Evolutionary conservation across 2,329 filamentous ascomycete species (phyloP).

Genomic region (Xylariales sp.): DNA sequence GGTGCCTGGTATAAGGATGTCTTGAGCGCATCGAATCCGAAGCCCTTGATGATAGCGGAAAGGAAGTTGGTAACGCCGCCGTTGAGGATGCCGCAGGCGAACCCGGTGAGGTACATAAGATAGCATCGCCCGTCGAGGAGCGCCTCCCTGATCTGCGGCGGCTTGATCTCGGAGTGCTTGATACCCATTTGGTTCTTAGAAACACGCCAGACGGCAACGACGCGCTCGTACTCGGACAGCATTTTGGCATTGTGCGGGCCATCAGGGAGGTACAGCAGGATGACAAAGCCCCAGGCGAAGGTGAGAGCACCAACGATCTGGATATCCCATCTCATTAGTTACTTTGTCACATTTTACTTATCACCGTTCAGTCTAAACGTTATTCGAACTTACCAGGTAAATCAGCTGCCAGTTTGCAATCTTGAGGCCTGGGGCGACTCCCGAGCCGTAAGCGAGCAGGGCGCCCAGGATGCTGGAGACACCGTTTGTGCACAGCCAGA

Average conservation of each 20-base stretch:
- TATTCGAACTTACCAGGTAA: conserved; percentile 26
- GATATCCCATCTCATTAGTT: too few species aligned
- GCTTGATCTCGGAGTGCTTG: conserved; percentile 29
- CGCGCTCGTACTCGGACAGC: conserved; percentile 29
- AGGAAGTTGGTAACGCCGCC: conserved; percentile 45
- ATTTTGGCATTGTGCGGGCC: conserved; percentile 31
- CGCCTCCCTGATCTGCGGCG: conserved; percentile 11
- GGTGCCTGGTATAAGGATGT: conserved; percentile 37
- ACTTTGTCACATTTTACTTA: too few species aligned
- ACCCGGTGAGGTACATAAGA: conserved; percentile 33
- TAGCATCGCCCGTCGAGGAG: conserved; percentile 26
- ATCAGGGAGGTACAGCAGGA: conserved; percentile 27
- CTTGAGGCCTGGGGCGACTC: conserved; percentile 12
- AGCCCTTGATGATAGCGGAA: conserved; percentile 32
- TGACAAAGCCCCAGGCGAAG: conserved; percentile 15
- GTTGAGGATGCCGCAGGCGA: conserved; percentile 41
- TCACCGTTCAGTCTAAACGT: too few species aligned
- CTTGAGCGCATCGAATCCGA: conserved; percentile 28
- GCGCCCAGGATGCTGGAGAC: conserved; percentile 15
- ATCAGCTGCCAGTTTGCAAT: conserved; percentile 23
- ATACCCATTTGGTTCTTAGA: conserved; percentile 36
- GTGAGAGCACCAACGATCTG: conserved; percentile 29
- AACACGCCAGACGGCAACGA: conserved; percentile 33
- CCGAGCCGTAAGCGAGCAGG: conserved; percentile 14
- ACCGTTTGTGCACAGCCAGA: conserved; percentile 16